Base-by-base conservation (phyloP, 192 early-diverging fungal species). In the Lobosporangium transversale region DNA sequence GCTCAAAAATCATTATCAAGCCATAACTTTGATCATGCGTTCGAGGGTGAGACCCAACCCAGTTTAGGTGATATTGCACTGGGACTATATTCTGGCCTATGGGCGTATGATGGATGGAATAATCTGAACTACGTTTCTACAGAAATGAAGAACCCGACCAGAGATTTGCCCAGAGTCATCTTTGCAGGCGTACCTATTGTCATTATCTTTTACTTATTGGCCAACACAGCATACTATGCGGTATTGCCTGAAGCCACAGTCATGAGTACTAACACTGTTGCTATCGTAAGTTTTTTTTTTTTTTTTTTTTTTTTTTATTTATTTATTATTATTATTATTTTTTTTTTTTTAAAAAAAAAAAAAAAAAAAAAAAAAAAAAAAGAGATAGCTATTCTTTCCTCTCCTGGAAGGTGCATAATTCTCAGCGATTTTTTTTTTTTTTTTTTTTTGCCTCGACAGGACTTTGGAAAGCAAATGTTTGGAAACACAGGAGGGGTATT, bases 91-190 rank as follows among this genome's bases (percentile, higher is more conserved):
- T 89, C 88, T 20, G 84, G 83, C 78, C 70, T 83, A 20, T 87
- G 74, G 91, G 89, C 80, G 57, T 95, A 83, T 20, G 79, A 57
- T 84, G 90, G 81, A 70, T 91, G 69, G 88, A 89, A 90, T 35
- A 94, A 93, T 58, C 69, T 94, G 18, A 92, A 92, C 57, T 94
- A 93, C 66, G 88, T 91, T 45, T 87, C 93, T 45, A 91, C 90
- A 45, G 94, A 96, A 83, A 90, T 96, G 84, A 89, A 92, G 65
- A 81, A 87, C 47, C 94, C 94, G 29, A 84, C 89, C 8, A 87
- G 88, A 29, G 94, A 94, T 61, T 75, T 95, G 42, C 93, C 92
- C 15, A 86, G 88, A 58, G 91, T 93, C 5, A 90, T 91, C n/a
- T 87, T 92, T 60, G 85, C 90, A 18, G 89, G 93, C 0, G 84